Evolutionary conservation across 1,139 yeast genomes (phyloP).

Genomic region (Sugiyamaella neomexicana): DNA sequence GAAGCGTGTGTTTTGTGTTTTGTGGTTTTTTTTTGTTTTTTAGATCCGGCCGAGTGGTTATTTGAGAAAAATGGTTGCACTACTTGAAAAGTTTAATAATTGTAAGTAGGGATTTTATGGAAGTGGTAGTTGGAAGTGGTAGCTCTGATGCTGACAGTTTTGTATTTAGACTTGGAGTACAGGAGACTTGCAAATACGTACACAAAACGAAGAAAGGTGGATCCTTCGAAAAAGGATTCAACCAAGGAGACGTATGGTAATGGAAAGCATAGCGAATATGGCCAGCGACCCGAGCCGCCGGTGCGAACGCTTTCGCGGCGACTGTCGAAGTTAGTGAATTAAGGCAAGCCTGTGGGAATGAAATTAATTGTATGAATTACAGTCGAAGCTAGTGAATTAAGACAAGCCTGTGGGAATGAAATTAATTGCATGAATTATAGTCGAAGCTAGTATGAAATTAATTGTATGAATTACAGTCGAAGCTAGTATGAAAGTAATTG

Average conservation of each 20-base stretch:
- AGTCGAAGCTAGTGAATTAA: slow-evolving; percentile 1
- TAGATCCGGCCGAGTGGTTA: too few species aligned
- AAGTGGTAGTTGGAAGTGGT: too few species aligned
- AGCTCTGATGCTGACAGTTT: background rate
- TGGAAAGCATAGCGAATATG: background rate
- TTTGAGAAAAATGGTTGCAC: background rate
- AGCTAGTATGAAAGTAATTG: too few species aligned
- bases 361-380: too few species aligned
- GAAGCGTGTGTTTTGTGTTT: too few species aligned
- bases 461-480: too few species aligned
- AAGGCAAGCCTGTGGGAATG: too few species aligned
- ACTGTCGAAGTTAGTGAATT: slow-evolving; percentile 2
- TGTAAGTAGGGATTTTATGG: slow-evolving; percentile 1
- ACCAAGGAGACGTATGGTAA: background rate
- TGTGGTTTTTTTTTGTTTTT: too few species aligned
- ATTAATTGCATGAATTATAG: too few species aligned
- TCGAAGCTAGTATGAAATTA: slow-evolving; percentile 6
- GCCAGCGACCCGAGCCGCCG: background rate
- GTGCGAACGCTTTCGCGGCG: slow-evolving; percentile 4
- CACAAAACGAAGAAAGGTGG: slow-evolving; percentile 4
- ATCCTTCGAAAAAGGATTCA: background rate
- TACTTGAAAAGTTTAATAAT: slow-evolving; percentile 9
- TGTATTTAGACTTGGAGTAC: slow-evolving; percentile 4
- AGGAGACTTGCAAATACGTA: slow-evolving; percentile 9
- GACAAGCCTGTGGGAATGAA: too few species aligned